Evolutionary conservation across 768 basidiomycete genomes (phyloP).

Genomic region (Rhodotorula graminis): DNA sequence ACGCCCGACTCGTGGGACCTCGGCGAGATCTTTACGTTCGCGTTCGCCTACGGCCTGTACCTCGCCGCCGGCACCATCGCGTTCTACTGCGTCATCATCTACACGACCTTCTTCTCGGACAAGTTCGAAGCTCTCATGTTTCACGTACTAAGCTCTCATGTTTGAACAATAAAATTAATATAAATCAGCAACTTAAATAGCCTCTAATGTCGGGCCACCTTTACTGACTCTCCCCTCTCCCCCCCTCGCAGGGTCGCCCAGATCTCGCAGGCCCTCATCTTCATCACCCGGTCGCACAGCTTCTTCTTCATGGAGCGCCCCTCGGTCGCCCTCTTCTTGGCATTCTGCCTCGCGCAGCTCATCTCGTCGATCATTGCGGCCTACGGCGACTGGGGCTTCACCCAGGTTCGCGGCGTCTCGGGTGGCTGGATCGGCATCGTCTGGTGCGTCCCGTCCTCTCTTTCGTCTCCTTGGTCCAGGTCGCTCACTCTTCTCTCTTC

Average conservation of each 20-base stretch:
- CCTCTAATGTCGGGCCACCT: no score
- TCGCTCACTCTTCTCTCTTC: slow-evolving; percentile 22
- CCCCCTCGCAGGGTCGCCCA: slow-evolving; percentile 65
- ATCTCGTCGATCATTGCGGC: slow-evolving; percentile 92
- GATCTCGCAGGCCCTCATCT: slow-evolving; percentile 88
- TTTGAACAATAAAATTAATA: no score
- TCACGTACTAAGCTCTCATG: no score
- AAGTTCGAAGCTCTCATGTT: slow-evolving; percentile 54
- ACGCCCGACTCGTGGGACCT: slow-evolving; percentile 95
- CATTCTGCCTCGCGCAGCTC: slow-evolving; percentile 90
- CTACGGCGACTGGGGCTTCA: slow-evolving; percentile 93
- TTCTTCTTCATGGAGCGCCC: slow-evolving; percentile 98
- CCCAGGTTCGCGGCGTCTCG: slow-evolving; percentile 57
- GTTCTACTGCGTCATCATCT: slow-evolving; percentile 60
- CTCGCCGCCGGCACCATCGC: slow-evolving; percentile 70
- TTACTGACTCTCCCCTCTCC: no score
- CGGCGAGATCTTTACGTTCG: slow-evolving; percentile 91
- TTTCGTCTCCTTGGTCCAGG: background rate
- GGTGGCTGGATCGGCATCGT: slow-evolving; percentile 97
- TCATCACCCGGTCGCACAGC: slow-evolving; percentile 47
- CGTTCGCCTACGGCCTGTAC: slow-evolving; percentile 91
- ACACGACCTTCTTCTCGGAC: slow-evolving; percentile 52
- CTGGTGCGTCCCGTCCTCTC: slow-evolving; percentile 56
- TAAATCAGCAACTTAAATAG: no score
- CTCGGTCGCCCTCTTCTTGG: slow-evolving; percentile 76